Conservation (phyloP, 108 stramenopile genomes). For the Chaetoceros muelleri region DNA sequence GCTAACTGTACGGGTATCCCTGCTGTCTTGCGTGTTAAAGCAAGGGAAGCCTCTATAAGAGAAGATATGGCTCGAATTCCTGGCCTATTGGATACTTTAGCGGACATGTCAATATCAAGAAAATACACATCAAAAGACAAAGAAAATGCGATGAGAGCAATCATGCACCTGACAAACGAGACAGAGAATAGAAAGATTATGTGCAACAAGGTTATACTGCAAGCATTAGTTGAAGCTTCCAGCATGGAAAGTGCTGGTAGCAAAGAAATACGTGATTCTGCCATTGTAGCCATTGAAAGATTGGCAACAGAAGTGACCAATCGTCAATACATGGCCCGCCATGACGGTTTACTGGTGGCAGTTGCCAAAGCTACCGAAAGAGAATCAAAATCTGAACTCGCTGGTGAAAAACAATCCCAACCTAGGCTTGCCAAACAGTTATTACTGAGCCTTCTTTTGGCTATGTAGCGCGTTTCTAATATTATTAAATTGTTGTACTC, state of each 20-base stretch:
- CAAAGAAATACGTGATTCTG: slow-evolving; percentile 51
- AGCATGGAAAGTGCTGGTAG: slow-evolving; percentile 17
- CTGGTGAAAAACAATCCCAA: slow-evolving; percentile 21
- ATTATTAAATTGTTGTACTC: too few species aligned
- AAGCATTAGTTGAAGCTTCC: slow-evolving; percentile 57
- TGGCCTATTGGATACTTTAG: slow-evolving; percentile 58
- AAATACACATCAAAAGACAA: slow-evolving; percentile 29
- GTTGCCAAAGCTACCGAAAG: slow-evolving; percentile 70
- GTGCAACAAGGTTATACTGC: slow-evolving; percentile 50
- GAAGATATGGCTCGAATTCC: slow-evolving; percentile 54
- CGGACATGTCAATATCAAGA: slow-evolving; percentile 28
- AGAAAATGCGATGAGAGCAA: slow-evolving; percentile 72
- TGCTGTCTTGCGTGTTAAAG: slow-evolving; percentile 74
- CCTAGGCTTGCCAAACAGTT: slow-evolving; percentile 68
- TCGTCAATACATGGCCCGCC: slow-evolving; percentile 65
- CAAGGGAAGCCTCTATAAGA: slow-evolving; percentile 65
- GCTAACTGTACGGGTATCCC: slow-evolving; percentile 45
- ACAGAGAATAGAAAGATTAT: slow-evolving; percentile 45
- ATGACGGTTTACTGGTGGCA: slow-evolving; percentile 51
- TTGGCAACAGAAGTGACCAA: slow-evolving; percentile 72
- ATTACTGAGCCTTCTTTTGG: slow-evolving; percentile 70
- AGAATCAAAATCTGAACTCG: slow-evolving; percentile 49
- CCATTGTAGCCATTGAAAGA: slow-evolving; percentile 67
- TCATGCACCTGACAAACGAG: slow-evolving; percentile 78
- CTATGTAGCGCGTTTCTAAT: too few species aligned